phyloP scores from a whole-genome alignment of 202 grass and related monocot genomes.

The Dendrocalamus latiflorus region DNA sequence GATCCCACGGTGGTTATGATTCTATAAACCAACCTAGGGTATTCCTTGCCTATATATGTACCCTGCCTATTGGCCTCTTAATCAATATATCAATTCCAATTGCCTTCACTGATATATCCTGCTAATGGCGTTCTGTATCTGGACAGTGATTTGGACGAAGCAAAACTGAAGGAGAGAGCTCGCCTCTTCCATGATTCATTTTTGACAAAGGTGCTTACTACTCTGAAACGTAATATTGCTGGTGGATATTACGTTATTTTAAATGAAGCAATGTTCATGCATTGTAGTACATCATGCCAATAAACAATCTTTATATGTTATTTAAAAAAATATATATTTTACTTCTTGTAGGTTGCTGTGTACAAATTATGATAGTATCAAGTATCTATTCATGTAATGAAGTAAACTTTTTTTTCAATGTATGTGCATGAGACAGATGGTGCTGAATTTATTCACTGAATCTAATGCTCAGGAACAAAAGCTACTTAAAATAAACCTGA shows the following conservation, averaged over 20 bases:
- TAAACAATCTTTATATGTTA: background rate
- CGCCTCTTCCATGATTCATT: slow-evolving; percentile 89
- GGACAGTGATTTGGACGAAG: slow-evolving; percentile 62
- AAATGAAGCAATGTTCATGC: background rate
- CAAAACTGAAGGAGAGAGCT: slow-evolving; percentile 79
- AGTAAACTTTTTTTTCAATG: background rate
- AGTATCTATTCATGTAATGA: background rate
- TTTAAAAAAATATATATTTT: background rate
- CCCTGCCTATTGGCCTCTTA: too few species aligned
- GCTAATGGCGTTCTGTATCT: slow-evolving; percentile 7
- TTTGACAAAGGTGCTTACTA: slow-evolving; percentile 63
- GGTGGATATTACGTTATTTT: background rate
- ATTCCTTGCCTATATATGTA: too few species aligned
- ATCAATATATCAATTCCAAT: too few species aligned
- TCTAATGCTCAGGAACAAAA: slow-evolving; percentile 7
- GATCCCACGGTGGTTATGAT: too few species aligned
- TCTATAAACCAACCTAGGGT: too few species aligned
- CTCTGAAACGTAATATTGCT: background rate
- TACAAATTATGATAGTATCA: background rate
- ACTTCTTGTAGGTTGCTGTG: background rate
- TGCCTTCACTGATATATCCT: slow-evolving; percentile 25
- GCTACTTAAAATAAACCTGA: slow-evolving; percentile 9
- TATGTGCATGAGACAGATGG: background rate
- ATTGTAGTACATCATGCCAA: background rate
- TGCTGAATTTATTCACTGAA: background rate